phyloP scores from a whole-genome alignment of 495 filamentous ascomycete genomes.

The Sporormia fimetaria region DNA sequence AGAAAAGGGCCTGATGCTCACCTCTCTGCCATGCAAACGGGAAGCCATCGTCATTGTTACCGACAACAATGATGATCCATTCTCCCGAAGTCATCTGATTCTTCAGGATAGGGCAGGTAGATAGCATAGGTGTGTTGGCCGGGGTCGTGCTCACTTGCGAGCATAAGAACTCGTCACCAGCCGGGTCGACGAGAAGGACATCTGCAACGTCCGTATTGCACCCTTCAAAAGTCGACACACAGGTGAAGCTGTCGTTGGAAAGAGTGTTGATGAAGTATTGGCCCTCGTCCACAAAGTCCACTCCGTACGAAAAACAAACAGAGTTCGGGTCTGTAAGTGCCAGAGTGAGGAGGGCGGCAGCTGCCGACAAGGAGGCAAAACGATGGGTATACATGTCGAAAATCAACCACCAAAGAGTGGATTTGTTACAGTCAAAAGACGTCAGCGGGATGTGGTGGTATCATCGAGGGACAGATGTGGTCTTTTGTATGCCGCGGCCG shows the following conservation, averaged over 20 bases:
- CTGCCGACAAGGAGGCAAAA: conserved; percentile 4
- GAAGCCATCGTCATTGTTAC: conserved; percentile 30
- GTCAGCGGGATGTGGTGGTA: too few species aligned
- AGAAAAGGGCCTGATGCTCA: neutral
- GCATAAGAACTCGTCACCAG: conserved; percentile 28
- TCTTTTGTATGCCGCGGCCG: too few species aligned
- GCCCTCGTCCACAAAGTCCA: conserved; percentile 30
- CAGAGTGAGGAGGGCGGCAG: conserved; percentile 12
- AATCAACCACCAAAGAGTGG: too few species aligned
- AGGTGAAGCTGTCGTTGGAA: conserved; percentile 29
- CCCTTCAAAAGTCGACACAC: conserved; percentile 29
- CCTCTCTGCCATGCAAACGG: conserved; percentile 32
- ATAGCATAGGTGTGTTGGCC: conserved; percentile 24
- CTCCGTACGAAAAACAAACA: conserved; percentile 24
- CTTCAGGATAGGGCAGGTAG: conserved; percentile 32
- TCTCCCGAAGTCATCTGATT: conserved; percentile 28
- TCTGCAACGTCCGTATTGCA: conserved; percentile 27
- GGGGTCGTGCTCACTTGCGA: conserved; percentile 24
- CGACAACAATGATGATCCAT: conserved; percentile 31
- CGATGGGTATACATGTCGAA: conserved; percentile 18
- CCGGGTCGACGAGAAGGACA: conserved; percentile 30
- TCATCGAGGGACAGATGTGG: too few species aligned
- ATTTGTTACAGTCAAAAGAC: too few species aligned
- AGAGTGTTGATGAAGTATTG: conserved; percentile 31
- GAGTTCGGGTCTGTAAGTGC: conserved; percentile 9